Conservation (phyloP, 164 flowering plant species). For the Aristolochia californica region DNA sequence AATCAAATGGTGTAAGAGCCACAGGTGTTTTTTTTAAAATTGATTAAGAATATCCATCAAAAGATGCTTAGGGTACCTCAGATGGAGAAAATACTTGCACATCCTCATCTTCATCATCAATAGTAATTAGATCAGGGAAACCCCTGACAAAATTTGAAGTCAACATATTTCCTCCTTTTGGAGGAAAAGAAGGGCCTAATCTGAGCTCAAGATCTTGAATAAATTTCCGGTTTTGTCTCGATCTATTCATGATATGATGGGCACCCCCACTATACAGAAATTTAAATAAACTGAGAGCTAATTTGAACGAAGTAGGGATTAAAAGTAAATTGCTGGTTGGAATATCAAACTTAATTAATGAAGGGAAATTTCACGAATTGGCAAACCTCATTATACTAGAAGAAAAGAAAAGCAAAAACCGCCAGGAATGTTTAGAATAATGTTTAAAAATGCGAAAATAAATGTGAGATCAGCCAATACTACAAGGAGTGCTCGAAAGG, state of each 20-base stretch:
- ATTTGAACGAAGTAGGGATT: too few species aligned
- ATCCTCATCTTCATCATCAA: slow-evolving; percentile 22
- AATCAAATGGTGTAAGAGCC: background rate
- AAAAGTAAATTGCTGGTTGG: too few species aligned
- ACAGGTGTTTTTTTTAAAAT: background rate
- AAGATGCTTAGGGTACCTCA: slow-evolving; percentile 9
- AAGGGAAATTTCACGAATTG: too few species aligned
- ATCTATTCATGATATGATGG: slow-evolving; percentile 10
- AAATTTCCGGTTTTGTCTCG: slow-evolving; percentile 6
- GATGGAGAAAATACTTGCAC: slow-evolving; percentile 12
- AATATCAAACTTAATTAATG: too few species aligned
- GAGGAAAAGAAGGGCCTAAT: slow-evolving; percentile 10
- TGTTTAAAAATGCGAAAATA: too few species aligned
- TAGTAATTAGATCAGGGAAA: slow-evolving; percentile 15
- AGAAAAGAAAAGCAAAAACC: too few species aligned
- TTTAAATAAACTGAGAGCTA: too few species aligned
- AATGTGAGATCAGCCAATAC: too few species aligned
- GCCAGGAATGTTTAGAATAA: too few species aligned
- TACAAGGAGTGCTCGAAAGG: too few species aligned
- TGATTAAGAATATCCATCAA: background rate
- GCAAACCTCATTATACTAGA: too few species aligned
- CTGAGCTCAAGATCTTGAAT: slow-evolving; percentile 16
- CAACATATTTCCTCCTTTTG: slow-evolving; percentile 10
- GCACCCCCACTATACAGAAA: too few species aligned
- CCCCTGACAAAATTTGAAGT: slow-evolving; percentile 7